phyloP scores from a whole-genome alignment of 2,329 filamentous ascomycete genomes.

The Colletotrichum sp. region DNA sequence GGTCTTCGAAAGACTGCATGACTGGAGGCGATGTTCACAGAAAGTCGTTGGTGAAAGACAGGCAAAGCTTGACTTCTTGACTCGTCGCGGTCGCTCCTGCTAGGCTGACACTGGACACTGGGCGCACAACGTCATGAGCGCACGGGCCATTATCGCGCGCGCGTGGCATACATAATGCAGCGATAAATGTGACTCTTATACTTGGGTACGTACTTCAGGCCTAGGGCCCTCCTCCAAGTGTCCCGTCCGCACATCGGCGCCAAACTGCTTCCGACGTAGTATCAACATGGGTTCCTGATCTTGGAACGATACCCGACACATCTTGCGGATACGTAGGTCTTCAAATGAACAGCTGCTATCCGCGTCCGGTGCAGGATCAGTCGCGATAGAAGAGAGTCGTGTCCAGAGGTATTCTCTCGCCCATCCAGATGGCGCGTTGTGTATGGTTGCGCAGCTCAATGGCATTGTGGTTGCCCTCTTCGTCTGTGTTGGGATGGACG shows the following conservation, averaged over 20 bases:
- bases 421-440: slow-evolving; percentile 76
- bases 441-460: slow-evolving; percentile 63
- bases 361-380: neutral
- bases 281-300: neutral
- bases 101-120: neutral
- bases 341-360: neutral
- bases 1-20: neutral
- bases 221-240: neutral
- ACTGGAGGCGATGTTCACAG: neutral
- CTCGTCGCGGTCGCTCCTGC: neutral
- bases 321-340: neutral
- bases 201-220: neutral
- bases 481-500: slow-evolving; percentile 82
- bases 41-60: neutral
- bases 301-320: neutral
- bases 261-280: neutral
- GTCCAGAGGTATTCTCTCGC: slow-evolving; percentile 69
- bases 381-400: slow-evolving; percentile 6
- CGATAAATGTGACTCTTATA: neutral
- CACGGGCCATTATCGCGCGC: neutral
- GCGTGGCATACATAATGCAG: neutral
- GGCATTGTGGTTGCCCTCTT: slow-evolving; percentile 33
- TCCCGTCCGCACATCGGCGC: neutral
- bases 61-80: neutral
- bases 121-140: neutral